A percentile compares a stretch with the other conserved stretches of the same genome.
These are phyloP conservation scores for Litchi chinensis DNA, from an alignment of 345 rosid genomes.

Conservation along the genomic window DNA sequence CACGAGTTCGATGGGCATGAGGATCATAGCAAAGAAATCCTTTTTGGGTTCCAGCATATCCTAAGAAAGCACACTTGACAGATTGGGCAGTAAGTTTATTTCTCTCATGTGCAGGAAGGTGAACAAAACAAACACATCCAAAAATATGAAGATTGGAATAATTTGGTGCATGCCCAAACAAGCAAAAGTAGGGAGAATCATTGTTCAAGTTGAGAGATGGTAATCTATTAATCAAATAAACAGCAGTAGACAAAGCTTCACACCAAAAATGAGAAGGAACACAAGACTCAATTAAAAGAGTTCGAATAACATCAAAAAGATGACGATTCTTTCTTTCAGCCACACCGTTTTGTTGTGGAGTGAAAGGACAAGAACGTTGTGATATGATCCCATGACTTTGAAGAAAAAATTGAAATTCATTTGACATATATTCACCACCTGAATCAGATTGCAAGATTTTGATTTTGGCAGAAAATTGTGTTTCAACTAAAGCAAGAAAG, in stretches of 20 bases:
- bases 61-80: constrained; percentile 8
- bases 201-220: background rate
- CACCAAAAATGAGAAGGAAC: constrained; percentile 1
- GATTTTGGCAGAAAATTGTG: background rate
- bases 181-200: background rate
- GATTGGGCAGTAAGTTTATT: background rate
- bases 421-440: constrained; percentile 10
- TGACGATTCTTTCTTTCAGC: background rate
- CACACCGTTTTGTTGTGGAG: constrained; percentile 11
- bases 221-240: constrained; percentile 12
- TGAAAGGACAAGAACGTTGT: constrained; percentile 8
- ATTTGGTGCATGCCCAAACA: background rate
- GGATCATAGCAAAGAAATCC: constrained; percentile 17
- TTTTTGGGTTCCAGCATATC: background rate
- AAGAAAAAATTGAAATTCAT: background rate
- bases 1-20: background rate
- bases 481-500: background rate
- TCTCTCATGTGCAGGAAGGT: background rate
- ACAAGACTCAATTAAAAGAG: background rate
- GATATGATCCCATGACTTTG: background rate
- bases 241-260: background rate
- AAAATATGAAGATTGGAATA: background rate
- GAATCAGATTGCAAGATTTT: background rate
- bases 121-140: constrained; percentile 23
- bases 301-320: background rate